Evolutionary conservation across 2,329 filamentous ascomycete species (phyloP).

Genomic region (Colletotrichum sp.): DNA sequence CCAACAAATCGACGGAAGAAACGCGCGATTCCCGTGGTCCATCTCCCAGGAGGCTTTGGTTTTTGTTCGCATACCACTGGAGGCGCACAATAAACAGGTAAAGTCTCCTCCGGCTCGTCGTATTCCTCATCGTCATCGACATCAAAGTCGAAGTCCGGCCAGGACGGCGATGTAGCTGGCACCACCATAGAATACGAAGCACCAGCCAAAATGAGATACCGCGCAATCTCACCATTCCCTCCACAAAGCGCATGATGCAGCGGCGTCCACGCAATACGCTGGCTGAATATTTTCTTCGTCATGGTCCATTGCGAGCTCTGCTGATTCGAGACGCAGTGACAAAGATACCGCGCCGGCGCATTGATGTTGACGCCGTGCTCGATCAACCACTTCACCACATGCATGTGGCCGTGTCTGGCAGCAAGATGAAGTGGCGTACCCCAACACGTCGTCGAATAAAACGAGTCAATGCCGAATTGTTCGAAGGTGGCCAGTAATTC

Average conservation of each 20-base stretch:
- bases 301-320: fast-evolving
- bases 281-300: not conserved
- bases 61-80: not conserved
- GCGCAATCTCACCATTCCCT: not conserved
- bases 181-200: not conserved
- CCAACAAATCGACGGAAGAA: not conserved
- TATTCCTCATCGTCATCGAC: not conserved
- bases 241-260: not conserved
- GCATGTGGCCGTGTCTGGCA: not conserved
- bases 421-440: not conserved
- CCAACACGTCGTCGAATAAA: not conserved
- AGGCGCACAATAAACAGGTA: not conserved
- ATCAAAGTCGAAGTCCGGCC: not conserved
- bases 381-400: not conserved
- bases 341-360: not conserved
- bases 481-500: not conserved
- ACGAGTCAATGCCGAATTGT: not conserved
- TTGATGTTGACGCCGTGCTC: not conserved
- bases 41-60: fast-evolving
- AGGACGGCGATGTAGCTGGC: not conserved
- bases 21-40: fast-evolving
- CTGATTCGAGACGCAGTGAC: not conserved
- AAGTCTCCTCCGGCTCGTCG: not conserved
- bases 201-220: not conserved
- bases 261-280: not conserved